These are phyloP conservation scores for Monilinia laxa DNA, from an alignment of 2,329 filamentous ascomycete genomes.

Conservation along the genomic window DNA sequence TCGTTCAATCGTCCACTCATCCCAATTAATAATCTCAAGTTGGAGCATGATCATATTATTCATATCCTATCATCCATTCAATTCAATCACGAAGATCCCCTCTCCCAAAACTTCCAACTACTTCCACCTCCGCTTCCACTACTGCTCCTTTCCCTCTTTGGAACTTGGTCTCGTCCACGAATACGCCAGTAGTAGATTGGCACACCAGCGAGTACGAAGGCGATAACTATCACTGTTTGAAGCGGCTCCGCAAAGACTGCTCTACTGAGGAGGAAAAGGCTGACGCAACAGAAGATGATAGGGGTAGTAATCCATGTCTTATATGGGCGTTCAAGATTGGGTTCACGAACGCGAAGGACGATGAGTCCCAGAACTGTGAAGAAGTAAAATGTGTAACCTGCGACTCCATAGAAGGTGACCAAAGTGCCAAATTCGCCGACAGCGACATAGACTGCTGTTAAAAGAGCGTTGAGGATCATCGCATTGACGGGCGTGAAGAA, in stretches of 20 bases:
- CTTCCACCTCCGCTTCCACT: conserved; percentile 42
- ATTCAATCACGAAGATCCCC: conserved; percentile 12
- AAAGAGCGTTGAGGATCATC: conserved; percentile 72
- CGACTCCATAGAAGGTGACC: conserved; percentile 95
- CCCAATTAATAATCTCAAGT: not conserved
- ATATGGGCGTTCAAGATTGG: conserved; percentile 84
- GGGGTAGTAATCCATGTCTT: conserved; percentile 96
- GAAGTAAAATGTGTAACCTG: conserved; percentile 97
- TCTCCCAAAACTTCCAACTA: conserved; percentile 62
- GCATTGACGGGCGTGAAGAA: conserved; percentile 95
- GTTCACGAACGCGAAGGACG: conserved; percentile 82
- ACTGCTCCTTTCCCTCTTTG: conserved; percentile 47
- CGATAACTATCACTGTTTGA: conserved; percentile 84
- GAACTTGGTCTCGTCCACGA: conserved; percentile 57
- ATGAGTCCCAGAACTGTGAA: conserved; percentile 91
- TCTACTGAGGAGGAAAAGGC: conserved; percentile 82
- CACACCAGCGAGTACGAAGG: conserved; percentile 78
- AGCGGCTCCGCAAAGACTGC: conserved; percentile 88
- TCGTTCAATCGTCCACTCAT: conserved; percentile 8
- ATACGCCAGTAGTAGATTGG: conserved; percentile 90
- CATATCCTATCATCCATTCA: not conserved
- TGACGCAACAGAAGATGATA: conserved; percentile 98
- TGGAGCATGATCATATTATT: not conserved
- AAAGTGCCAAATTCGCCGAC: conserved; percentile 90
- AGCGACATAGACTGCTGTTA: conserved; percentile 76